A percentile compares a stretch with the other conserved stretches of the same genome.
Evolutionary conservation across 2,329 filamentous ascomycete species (phyloP).

Genomic region (Biscogniauxia sp.): DNA sequence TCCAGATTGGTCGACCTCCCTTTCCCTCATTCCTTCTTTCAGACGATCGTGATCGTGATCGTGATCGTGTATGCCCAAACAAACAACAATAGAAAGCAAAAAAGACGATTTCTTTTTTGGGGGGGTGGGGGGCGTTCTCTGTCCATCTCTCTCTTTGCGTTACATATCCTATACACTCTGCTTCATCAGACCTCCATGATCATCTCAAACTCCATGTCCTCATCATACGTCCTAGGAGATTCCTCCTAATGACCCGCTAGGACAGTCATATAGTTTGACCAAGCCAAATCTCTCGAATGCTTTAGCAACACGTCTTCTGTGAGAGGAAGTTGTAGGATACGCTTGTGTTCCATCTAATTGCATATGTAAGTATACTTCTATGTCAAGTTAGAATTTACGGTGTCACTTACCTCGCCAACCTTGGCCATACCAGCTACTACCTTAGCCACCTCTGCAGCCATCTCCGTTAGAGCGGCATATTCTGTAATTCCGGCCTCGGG

Average conservation of each 20-base stretch:
- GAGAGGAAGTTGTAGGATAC: slow-evolving; percentile 32
- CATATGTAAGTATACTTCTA: slow-evolving; percentile 16
- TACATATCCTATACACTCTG: neutral
- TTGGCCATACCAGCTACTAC: slow-evolving; percentile 31
- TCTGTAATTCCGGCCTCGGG: slow-evolving; percentile 32
- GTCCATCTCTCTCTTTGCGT: no score
- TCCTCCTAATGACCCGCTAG: slow-evolving; percentile 27
- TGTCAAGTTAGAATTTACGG: neutral
- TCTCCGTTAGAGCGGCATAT: slow-evolving; percentile 35
- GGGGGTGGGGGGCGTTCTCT: no score
- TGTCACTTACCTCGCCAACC: slow-evolving; percentile 28
- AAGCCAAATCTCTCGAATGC: slow-evolving; percentile 33
- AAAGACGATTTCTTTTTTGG: no score
- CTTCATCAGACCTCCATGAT: neutral
- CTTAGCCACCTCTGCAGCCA: slow-evolving; percentile 34
- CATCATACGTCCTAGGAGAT: neutral
- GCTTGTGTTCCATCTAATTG: slow-evolving; percentile 30
- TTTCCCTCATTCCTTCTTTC: neutral
- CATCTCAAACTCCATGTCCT: neutral
- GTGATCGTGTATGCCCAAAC: no score
- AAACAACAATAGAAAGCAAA: no score
- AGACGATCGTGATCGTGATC: neutral
- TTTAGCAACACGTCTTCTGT: slow-evolving; percentile 35
- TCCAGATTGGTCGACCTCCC: no score
- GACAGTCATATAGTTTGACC: slow-evolving; percentile 32